Evolutionary conservation across 352 stramenopile genomes (phyloP), one percentile per base, ranked within the genome.

Genomic region (Phytophthora hybrid): DNA sequence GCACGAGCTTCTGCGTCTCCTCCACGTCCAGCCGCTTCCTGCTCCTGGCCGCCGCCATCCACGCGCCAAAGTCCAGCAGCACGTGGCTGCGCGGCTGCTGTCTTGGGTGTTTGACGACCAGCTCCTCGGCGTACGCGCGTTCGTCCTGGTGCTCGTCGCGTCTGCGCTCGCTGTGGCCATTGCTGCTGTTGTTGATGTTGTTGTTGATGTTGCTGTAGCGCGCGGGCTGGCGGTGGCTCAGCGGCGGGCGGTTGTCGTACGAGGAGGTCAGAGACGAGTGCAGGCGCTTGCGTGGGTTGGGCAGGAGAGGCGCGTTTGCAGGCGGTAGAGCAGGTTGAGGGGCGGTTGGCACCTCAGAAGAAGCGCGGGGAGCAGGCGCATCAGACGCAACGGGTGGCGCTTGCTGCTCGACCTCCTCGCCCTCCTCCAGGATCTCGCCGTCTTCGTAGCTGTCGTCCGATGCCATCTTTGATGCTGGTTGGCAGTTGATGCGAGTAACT

Each of bases 371-470:
- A 10, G 16, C 0, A 44, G 59, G 2, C 19, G 10, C n/a, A 57
- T 11, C 3, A 26, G 62, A 31, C 11, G 39, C 26, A 14, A 19
- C 5, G 14, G 44, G 1, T 7, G 46, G 13, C 29, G 62, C 21
- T n/a, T n/a, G 6, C 54, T 56, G 57, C 62, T 79, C 62, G 18
- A 66, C 56, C 63, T 89, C 84, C 54, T 90, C 77, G 61, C 83
- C 84, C 64, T 91, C 86, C 70, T 93, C 84, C 19, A 90, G 68
- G 62, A 93, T 90, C 75, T 93, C 86, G 60, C 86, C 86, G 37
- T 93, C 86, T 80, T 93, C 86, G 66, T 84, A 90, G 55, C 90
- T 82, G 32, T 72, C 69, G 37, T 84, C 77, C 14, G 57, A 26
- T 26, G 23, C 1, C 23, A 26, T 26, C 23, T 26, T 26, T 3